Conservation (phyloP, 768 basidiomycete genomes). For the Boletus rubescentipes region DNA sequence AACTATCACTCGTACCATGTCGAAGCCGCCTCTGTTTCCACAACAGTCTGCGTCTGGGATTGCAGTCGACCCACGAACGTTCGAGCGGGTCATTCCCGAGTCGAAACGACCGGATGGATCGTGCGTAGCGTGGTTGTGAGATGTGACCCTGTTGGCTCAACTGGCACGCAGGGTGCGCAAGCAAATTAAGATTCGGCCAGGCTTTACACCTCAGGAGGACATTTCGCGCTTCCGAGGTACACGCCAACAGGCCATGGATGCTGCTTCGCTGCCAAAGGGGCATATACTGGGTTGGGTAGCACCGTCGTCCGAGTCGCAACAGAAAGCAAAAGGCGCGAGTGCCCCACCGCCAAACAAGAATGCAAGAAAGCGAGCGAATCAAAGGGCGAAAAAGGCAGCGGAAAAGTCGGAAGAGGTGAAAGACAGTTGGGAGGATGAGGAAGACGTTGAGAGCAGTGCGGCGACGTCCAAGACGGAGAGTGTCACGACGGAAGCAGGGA, state of each 20-base stretch:
- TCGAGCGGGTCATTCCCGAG: slow-evolving; percentile 87
- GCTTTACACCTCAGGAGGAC: slow-evolving; percentile 94
- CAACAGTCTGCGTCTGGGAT: slow-evolving; percentile 75
- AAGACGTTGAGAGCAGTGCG: slow-evolving; percentile 41
- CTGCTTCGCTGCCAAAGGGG: slow-evolving; percentile 65
- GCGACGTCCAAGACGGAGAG: slow-evolving; percentile 22
- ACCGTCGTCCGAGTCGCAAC: slow-evolving; percentile 45
- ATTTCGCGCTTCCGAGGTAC: slow-evolving; percentile 81
- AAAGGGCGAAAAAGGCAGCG: slow-evolving; percentile 63
- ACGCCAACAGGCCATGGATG: slow-evolving; percentile 71
- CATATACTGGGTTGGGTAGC: slow-evolving; percentile 81
- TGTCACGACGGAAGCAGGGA: slow-evolving; percentile 1
- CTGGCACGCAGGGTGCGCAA: slow-evolving; percentile 65
- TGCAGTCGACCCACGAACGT: slow-evolving; percentile 77
- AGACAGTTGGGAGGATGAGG: slow-evolving; percentile 80
- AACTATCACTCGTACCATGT: slow-evolving; percentile 46
- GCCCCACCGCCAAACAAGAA: slow-evolving; percentile 64
- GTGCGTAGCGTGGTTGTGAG: slow-evolving; percentile 41
- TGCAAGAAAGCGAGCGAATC: slow-evolving; percentile 79
- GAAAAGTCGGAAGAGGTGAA: slow-evolving; percentile 58
- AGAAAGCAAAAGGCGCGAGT: slow-evolving; percentile 29
- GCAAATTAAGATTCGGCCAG: slow-evolving; percentile 85
- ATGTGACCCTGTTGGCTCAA: slow-evolving; percentile 10
- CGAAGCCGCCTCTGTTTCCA: slow-evolving; percentile 74
- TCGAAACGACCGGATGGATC: slow-evolving; percentile 81